A percentile compares a stretch with the other conserved stretches of the same genome.
Conservation (phyloP, 1,284 basidiomycete species). For the Taiwanofungus camphoratus region DNA sequence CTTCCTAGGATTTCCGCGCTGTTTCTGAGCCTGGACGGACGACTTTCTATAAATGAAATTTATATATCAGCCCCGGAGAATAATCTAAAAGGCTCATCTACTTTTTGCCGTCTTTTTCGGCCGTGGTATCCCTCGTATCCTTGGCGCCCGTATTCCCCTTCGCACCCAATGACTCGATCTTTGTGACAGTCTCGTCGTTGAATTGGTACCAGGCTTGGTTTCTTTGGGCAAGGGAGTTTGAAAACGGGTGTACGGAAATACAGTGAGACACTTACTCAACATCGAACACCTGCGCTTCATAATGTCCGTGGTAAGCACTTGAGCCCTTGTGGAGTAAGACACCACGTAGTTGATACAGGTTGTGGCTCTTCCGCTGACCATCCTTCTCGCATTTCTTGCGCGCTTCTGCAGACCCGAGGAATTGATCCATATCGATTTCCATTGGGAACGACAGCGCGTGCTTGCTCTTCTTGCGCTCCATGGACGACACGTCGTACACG, state of each 20-base stretch:
- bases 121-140: slow-evolving; percentile 6
- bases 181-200: slow-evolving; percentile 77
- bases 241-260: not conserved
- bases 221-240: slow-evolving; percentile 31
- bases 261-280: slow-evolving; percentile 46
- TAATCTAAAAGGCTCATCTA: not conserved
- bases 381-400: slow-evolving; percentile 15
- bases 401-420: slow-evolving; percentile 32
- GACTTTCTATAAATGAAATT: not conserved
- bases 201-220: slow-evolving; percentile 81
- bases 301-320: slow-evolving; percentile 90
- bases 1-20: slow-evolving; percentile 34
- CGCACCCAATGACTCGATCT: slow-evolving; percentile 50
- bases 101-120: slow-evolving; percentile 12
- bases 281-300: slow-evolving; percentile 85
- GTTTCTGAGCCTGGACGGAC: slow-evolving; percentile 11
- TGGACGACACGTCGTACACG: slow-evolving; percentile 72
- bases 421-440: slow-evolving; percentile 67
- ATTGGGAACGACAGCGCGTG: slow-evolving; percentile 70
- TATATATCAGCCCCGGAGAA: no score
- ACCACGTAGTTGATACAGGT: slow-evolving; percentile 74
- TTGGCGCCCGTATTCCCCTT: slow-evolving; percentile 20
- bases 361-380: slow-evolving; percentile 15
- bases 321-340: slow-evolving; percentile 81
- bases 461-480: slow-evolving; percentile 82